Percentiles rank a stretch among this genome's conserved stretches.
These are phyloP conservation scores for Pleurotus platypus DNA, from an alignment of 768 basidiomycete genomes.

Conservation along the genomic window DNA sequence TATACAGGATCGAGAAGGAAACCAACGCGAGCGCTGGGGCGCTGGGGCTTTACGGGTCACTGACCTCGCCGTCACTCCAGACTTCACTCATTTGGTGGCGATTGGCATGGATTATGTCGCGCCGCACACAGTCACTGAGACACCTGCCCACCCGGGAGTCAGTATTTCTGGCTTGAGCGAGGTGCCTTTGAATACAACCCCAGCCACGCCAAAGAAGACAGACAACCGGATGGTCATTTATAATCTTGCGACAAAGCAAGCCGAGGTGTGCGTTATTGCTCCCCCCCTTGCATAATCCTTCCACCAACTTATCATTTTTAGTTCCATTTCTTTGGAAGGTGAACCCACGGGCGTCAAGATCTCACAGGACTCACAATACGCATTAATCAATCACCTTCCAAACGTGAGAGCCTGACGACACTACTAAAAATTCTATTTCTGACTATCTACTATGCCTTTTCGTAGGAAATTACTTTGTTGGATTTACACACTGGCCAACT, in stretches of 20 bases:
- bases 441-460: slow-evolving; percentile 12
- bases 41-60: slow-evolving; percentile 74
- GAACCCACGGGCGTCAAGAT: slow-evolving; percentile 88
- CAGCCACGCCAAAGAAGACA: not conserved
- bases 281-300: not conserved
- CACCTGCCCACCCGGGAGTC: slow-evolving; percentile 9
- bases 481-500: slow-evolving; percentile 68
- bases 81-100: slow-evolving; percentile 79
- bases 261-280: slow-evolving; percentile 56
- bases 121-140: slow-evolving; percentile 5
- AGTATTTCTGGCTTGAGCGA: not conserved
- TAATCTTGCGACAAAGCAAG: slow-evolving; percentile 63
- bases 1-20: slow-evolving; percentile 69
- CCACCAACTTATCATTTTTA: slow-evolving; percentile 20
- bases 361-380: slow-evolving; percentile 81
- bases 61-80: slow-evolving; percentile 84
- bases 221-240: slow-evolving; percentile 74
- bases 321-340: slow-evolving; percentile 64
- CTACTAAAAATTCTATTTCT: not conserved
- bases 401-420: slow-evolving; percentile 51
- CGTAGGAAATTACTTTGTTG: slow-evolving; percentile 87
- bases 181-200: no score
- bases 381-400: slow-evolving; percentile 82
- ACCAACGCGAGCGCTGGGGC: slow-evolving; percentile 62
- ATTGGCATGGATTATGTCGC: slow-evolving; percentile 57